Percentiles rank a stretch among this genome's conserved stretches.
phyloP scores from a whole-genome alignment of 805 yeast genomes.

The Suhomyces sp. region DNA sequence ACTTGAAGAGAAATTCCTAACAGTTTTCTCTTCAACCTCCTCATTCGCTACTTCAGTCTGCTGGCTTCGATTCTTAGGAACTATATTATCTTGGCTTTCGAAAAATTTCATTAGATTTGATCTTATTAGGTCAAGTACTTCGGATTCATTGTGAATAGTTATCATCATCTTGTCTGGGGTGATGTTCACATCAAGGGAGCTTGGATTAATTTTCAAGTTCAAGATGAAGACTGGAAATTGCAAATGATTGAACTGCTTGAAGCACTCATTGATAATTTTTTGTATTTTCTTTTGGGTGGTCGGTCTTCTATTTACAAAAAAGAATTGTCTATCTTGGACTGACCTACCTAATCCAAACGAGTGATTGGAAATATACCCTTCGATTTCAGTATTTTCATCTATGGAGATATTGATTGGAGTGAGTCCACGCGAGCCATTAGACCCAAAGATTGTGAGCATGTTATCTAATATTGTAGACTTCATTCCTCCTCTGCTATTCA shows the following conservation, averaged over 20 bases:
- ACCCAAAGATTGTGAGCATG: conserved; percentile 67
- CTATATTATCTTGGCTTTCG: conserved; percentile 31
- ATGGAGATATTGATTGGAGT: conserved; percentile 45
- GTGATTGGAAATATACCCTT: conserved; percentile 71
- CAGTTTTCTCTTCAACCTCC: background rate
- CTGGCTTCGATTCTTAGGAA: conserved; percentile 5
- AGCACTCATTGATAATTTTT: conserved; percentile 68
- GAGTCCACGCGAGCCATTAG: conserved; percentile 59
- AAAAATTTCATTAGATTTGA: conserved; percentile 49
- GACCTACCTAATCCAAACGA: conserved; percentile 71
- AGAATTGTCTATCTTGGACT: conserved; percentile 68
- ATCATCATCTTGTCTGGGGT: conserved; percentile 87
- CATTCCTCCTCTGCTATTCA: conserved; percentile 60
- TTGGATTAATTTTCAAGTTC: conserved; percentile 52
- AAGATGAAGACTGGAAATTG: conserved; percentile 72
- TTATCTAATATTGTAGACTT: conserved; percentile 41
- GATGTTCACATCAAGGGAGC: conserved; percentile 74
- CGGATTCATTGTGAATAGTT: conserved; percentile 61
- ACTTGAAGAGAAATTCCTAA: background rate
- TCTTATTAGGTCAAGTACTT: conserved; percentile 54
- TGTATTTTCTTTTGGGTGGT: conserved; percentile 52
- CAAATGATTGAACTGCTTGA: conserved; percentile 63
- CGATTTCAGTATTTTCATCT: conserved; percentile 34
- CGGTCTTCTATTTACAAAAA: conserved; percentile 77
- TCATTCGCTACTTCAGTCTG: background rate